Evolutionary conservation across 2,329 filamentous ascomycete genomes (phyloP).

Genomic region (Capronia americana): DNA sequence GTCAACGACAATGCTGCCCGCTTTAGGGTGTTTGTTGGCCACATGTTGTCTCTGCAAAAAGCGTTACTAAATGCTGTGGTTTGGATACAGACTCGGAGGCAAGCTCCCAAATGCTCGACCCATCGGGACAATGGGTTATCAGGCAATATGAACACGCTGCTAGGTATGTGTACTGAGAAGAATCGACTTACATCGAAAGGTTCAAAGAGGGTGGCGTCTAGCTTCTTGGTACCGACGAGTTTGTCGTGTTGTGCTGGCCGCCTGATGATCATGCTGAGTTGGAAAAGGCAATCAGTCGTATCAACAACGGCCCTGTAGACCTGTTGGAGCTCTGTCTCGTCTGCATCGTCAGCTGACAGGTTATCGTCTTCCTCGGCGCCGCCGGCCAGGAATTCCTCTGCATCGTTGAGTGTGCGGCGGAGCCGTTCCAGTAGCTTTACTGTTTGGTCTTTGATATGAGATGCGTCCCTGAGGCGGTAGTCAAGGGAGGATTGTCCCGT

Average conservation of each 20-base stretch:
- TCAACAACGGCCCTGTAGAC: slow-evolving; percentile 38
- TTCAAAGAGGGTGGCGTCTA: slow-evolving; percentile 41
- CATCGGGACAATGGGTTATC: background rate
- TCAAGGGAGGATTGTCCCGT: slow-evolving; percentile 43
- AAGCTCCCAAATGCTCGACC: background rate
- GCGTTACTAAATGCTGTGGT: background rate
- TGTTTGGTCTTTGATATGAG: slow-evolving; percentile 32
- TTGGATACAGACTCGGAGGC: background rate
- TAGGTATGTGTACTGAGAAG: background rate
- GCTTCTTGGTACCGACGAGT: slow-evolving; percentile 33
- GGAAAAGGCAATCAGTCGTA: slow-evolving; percentile 44
- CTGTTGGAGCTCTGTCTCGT: slow-evolving; percentile 35
- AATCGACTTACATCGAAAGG: slow-evolving; percentile 35
- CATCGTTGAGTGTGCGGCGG: slow-evolving; percentile 30
- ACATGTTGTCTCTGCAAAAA: slow-evolving; percentile 41
- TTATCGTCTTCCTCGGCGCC: background rate
- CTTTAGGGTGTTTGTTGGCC: slow-evolving; percentile 42
- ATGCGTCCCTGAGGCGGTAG: slow-evolving; percentile 43
- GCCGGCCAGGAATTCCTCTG: slow-evolving; percentile 22
- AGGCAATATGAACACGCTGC: background rate
- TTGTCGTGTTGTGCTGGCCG: slow-evolving; percentile 49
- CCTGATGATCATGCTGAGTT: slow-evolving; percentile 48
- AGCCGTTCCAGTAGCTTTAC: slow-evolving; percentile 34
- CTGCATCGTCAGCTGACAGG: slow-evolving; percentile 4
- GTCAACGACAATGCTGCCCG: slow-evolving; percentile 30